Base-by-base conservation (phyloP, 169 alveolate genomes). In the Eimeria tenella region DNA sequence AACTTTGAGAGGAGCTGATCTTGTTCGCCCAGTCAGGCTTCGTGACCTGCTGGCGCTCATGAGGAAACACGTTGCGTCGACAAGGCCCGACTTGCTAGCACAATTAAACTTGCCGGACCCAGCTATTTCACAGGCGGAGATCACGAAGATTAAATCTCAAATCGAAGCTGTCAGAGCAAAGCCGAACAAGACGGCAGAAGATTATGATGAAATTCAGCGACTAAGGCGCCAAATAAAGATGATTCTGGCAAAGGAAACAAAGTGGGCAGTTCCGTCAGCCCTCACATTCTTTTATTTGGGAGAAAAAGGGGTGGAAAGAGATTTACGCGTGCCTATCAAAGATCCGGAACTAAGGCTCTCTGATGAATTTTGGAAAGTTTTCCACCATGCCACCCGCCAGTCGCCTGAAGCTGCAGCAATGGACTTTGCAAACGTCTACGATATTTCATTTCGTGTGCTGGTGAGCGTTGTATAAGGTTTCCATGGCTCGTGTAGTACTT, bases 371-470 rank as follows among this genome's bases (percentile, higher is more conserved):
- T 83, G 91, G 91, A 83, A 62, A 42, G 63, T 83, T 6, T 83
- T 58, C 63, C 91, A 83, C 50, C 6, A 42, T 15, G 91, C 91
- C 52, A 62, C 79, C 4, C 91, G 79, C n/a, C 91, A 83, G 65
- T 83, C 91, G 31, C 31, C 50, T 4, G 77, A 83, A 25, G 91
- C 91, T 60, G 91, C 91, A 62, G 0, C 42, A 60, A n/a, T 83
- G 58, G 91, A 83, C 91, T 83, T 83, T 42, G 91, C 91, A 31
- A 83, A 83, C 21, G 91, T 83, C 42, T 83, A 83, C 15, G 62
- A 83, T 10, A 25, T 83, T 42, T 58, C 91, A 5, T 83, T 83
- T 62, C 74, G 91, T 13, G 91, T 83, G 50, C 91, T 83, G 77
- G 91, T 83, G 31, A 83, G 91, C 23, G 3, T 49, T 19, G 31